phyloP scores from a whole-genome alignment of 768 basidiomycete genomes.

The Mycena belliarum region DNA sequence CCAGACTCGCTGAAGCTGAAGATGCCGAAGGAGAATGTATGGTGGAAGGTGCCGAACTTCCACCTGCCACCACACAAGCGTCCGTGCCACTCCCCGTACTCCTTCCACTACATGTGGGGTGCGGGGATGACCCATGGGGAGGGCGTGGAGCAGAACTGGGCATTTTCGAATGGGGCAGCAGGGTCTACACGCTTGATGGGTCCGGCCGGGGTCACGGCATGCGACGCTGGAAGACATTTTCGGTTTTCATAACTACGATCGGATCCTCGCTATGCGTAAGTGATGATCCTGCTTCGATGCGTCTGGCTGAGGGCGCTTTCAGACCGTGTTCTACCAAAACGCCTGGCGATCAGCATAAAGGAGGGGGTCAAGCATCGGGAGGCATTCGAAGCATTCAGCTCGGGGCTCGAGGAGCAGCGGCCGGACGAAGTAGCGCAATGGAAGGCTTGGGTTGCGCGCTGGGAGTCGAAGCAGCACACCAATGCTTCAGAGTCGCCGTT shows the following conservation, averaged over 20 bases:
- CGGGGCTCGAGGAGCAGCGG: neutral
- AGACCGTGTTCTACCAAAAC: neutral
- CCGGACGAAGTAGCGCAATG: conserved; percentile 1
- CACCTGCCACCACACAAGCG: conserved; percentile 2
- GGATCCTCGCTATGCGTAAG: conserved; percentile 2
- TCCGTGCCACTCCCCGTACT: conserved; percentile 2
- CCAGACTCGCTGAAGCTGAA: neutral
- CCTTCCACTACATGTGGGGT: conserved; percentile 3
- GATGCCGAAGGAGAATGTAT: neutral
- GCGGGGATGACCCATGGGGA: conserved; percentile 6
- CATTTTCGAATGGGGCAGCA: neutral
- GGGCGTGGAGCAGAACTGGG: conserved; percentile 2
- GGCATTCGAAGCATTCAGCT: neutral
- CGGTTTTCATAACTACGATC: conserved; percentile 8
- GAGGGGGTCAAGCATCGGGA: neutral
- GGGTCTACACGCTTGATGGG: neutral
- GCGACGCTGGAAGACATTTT: conserved; percentile 4
- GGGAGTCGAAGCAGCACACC: conserved; percentile 8
- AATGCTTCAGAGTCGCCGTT: neutral
- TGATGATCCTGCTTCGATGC: neutral
- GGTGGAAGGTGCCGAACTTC: conserved; percentile 16
- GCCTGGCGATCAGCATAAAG: neutral
- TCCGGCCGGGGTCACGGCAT: neutral
- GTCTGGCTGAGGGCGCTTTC: neutral
- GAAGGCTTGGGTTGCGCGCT: neutral